Base-by-base conservation (phyloP, 805 yeast species). In the Wickerhamiella dianesei region DNA sequence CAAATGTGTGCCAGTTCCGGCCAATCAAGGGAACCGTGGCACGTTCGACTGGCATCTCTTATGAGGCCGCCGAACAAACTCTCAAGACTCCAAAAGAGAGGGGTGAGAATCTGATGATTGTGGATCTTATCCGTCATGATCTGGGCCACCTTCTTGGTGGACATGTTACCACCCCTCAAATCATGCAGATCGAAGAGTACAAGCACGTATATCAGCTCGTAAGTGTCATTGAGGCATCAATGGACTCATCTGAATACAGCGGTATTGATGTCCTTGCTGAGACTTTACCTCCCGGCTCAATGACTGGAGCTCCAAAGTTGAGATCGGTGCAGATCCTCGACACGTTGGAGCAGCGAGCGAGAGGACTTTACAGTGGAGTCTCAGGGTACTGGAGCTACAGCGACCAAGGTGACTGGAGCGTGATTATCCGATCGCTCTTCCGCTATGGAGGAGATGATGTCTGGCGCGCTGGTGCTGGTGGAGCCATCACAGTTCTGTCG, bases 281-380 rank as follows among this genome's bases (percentile, higher is more conserved):
- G 49, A 77, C 95, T 0, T 67, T 94, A 35, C 98, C 99, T 2
- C 96, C 99, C 0, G 99, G 99, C 0, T 89, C 97, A 0, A 92
- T 92, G 99, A 92, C 99, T 0, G 99, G 99, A 2, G 99, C 99
- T 0, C 99, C 99, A 2, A 92, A 92, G 66, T 82, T 80, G 56
- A 73, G 95, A 49, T 85, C 96, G 0, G 94, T 92, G 4, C 92
- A 89, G 61, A 62, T 94, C 3, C 68, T 92, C 22, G 82, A 80
- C 50, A 59, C 61, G 0, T 61, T 82, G 4, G 92, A 82, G 56
- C 54, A 63, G 9, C 71, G 65, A 14, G 62, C 74, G 35, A 73
- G 97, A 56, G 97, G 97, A 0, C 64, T 89, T 1, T 92, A 92
- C 60, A 83, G 95, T 48, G 99, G 99, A 16, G 92, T 89, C 2